Percentiles rank a stretch among this genome's conserved stretches.
Conservation (phyloP, 305 asterid genomes). For the Vinca major region DNA sequence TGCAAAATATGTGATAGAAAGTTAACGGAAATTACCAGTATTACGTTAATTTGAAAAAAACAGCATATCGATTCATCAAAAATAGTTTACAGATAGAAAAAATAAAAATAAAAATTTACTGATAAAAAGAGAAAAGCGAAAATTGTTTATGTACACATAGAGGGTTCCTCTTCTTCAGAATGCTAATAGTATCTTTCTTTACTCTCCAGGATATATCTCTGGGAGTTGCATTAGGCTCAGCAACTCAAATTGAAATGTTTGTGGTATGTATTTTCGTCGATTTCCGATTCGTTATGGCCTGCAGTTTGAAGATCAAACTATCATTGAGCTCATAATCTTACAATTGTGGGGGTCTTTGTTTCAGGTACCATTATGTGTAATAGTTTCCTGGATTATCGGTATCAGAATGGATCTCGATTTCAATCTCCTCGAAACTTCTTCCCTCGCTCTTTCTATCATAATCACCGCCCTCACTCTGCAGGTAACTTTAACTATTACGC, state of each 20-base stretch:
- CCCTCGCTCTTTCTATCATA: conserved; percentile 58
- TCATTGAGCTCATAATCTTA: not conserved
- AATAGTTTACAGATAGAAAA: too few species aligned
- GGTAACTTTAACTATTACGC: conserved; percentile 20
- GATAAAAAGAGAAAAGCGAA: too few species aligned
- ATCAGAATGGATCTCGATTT: conserved; percentile 59
- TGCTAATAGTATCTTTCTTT: not conserved
- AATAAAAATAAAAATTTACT: too few species aligned
- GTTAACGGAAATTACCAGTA: too few species aligned
- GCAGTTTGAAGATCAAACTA: too few species aligned
- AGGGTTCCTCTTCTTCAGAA: too few species aligned
- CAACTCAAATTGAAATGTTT: conserved; percentile 84
- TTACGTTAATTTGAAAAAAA: too few species aligned
- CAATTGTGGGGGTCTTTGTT: not conserved
- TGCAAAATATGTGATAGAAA: too few species aligned
- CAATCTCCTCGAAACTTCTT: conserved; percentile 50
- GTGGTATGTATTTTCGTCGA: conserved; percentile 40
- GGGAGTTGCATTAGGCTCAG: conserved; percentile 90
- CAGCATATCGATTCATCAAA: too few species aligned
- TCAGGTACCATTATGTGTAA: conserved; percentile 60
- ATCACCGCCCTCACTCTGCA: conserved; percentile 59
- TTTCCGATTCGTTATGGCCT: too few species aligned
- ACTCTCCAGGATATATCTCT: conserved; percentile 62
- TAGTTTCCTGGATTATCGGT: conserved; percentile 64
- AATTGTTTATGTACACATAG: too few species aligned